These are phyloP conservation scores for Phalaenopsis hybrid DNA, from an alignment of 116 monocot genomes.

Conservation along the genomic window DNA sequence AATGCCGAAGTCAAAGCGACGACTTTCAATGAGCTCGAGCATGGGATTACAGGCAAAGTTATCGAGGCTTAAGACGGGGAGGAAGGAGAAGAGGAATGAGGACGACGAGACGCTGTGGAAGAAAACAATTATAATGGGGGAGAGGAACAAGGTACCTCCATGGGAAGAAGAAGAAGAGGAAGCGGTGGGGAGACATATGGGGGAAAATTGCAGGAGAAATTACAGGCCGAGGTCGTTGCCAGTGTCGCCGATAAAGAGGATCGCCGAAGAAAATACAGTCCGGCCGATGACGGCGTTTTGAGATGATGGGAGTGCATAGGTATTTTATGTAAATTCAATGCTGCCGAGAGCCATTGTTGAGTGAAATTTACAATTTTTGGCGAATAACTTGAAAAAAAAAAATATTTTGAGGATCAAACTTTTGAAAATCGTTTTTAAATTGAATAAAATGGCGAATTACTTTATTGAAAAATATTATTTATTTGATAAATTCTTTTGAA, in stretches of 20 bases:
- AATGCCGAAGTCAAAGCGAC: constrained; percentile 20
- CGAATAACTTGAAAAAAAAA: no score
- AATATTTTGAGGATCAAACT: no score
- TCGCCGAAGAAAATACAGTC: no score
- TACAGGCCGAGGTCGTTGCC: constrained; percentile 1
- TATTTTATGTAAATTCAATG: no score
- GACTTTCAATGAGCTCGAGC: constrained; percentile 52
- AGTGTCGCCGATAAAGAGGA: neutral
- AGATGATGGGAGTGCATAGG: no score
- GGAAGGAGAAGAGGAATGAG: constrained; percentile 13
- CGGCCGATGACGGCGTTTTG: no score
- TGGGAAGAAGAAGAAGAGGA: constrained; percentile 41
- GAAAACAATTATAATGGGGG: constrained; percentile 67
- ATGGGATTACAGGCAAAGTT: constrained; percentile 35
- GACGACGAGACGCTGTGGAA: constrained; percentile 46
- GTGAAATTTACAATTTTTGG: no score
- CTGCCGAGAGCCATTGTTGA: no score
- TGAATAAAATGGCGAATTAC: no score
- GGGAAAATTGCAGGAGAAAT: neutral
- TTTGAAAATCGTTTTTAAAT: no score
- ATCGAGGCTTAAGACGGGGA: constrained; percentile 21
- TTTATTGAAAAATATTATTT: no score
- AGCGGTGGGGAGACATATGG: neutral
- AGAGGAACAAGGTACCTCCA: constrained; percentile 32
- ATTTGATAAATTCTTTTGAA: no score